Evolutionary conservation across 495 filamentous ascomycete genomes (phyloP), one percentile per base, ranked within the genome.

Genomic region (Xylaria longipes): DNA sequence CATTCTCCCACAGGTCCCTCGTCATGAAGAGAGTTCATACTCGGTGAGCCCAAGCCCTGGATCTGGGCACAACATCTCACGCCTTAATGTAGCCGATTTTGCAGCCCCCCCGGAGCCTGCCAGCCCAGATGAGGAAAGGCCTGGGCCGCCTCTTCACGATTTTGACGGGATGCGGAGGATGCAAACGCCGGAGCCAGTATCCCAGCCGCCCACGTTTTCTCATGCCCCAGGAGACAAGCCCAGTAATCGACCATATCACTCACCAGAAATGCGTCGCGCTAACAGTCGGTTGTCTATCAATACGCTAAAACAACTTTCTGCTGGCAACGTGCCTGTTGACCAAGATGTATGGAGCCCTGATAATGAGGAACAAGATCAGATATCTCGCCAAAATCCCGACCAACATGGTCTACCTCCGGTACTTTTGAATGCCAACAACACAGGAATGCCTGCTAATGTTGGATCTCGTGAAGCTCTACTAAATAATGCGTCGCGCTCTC

Each of bases 231-330:
- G 90, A 39, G 87, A 89, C 61, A 85, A 87, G 69, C 94, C 94
- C 8, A 80, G 82, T 14, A 89, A 86, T 39, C 86, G 90, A 69
- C 93, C 93, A 5, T 88, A 91, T 71, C 86, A 90, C 56, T 89
- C 92, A 37, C 86, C 90, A n/a, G 92, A 95, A 72, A 84, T 94
- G 79, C 89, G 91, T 61, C 87, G 89, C 68, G 92, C 91, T 65
- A 95, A 91, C 68, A 93, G 90, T 72, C 89, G 93, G 14, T 89
- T 98, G 80, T 97, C 95, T 29, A 84, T 88, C 68, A 90, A 89
- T 5, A 98, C 95, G 20, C 84, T 98, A 11, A 85, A 89, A 2
- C 93, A 97, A 75, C 77, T 98, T 62, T 87, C 87, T 39, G 91
- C 91, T 48, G 88, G 88, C 20, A 87, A 84, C 25, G 75, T 88